A percentile compares a stretch with the other conserved stretches of the same genome.
Evolutionary conservation across 805 yeast species (phyloP).

Genomic region (Kuraishia hungarica): DNA sequence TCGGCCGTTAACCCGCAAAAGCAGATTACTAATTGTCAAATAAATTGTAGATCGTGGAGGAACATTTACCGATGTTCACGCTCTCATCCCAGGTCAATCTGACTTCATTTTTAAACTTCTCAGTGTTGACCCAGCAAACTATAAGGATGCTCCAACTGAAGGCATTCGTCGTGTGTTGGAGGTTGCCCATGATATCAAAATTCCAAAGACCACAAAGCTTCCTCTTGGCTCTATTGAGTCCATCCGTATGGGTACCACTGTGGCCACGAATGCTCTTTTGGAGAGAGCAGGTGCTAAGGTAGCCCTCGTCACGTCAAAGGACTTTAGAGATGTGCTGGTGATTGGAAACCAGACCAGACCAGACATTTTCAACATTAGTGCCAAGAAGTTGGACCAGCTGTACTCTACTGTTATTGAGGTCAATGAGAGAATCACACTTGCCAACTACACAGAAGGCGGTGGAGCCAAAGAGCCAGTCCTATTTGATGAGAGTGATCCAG

Average conservation of each 20-base stretch:
- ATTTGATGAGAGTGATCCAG: conserved; percentile 27
- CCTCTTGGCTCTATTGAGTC: conserved; percentile 57
- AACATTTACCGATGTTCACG: conserved; percentile 78
- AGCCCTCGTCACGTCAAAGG: conserved; percentile 80
- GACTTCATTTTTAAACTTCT: conserved; percentile 67
- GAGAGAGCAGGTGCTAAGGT: conserved; percentile 90
- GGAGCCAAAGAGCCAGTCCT: conserved; percentile 49
- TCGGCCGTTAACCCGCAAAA: too few relatives aligned
- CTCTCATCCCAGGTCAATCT: conserved; percentile 36
- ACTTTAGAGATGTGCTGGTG: conserved; percentile 71
- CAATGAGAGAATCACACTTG: conserved; percentile 86
- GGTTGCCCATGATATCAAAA: conserved; percentile 37
- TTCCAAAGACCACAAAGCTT: conserved; percentile 52
- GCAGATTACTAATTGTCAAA: too few relatives aligned
- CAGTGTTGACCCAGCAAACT: conserved; percentile 84
- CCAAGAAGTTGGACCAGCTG: conserved; percentile 60
- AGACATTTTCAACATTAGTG: conserved; percentile 74
- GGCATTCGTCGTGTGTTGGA: conserved; percentile 80
- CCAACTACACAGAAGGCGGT: conserved; percentile 65
- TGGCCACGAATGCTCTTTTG: conserved; percentile 89
- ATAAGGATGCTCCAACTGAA: conserved; percentile 86
- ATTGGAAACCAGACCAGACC: conserved; percentile 95
- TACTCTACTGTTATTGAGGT: conserved; percentile 75
- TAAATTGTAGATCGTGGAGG: conserved; percentile 64
- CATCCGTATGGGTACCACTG: conserved; percentile 88